Evolutionary conservation across 2,329 filamentous ascomycete species (phyloP).

Genomic region (Calonectria pseudoreteaudii): DNA sequence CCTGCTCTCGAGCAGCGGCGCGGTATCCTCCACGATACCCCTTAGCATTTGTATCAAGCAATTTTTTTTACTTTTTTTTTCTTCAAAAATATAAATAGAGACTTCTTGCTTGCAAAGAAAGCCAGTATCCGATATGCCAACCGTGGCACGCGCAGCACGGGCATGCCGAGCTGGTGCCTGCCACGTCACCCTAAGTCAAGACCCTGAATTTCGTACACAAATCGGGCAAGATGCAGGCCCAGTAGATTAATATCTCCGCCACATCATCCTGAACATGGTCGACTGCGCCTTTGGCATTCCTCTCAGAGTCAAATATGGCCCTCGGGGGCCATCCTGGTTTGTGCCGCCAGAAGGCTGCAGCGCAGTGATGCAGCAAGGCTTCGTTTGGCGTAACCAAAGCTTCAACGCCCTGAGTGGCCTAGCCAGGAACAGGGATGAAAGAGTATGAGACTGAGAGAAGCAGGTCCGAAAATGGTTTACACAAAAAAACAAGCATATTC

Average conservation of each 20-base stretch:
- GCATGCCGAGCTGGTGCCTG: background rate
- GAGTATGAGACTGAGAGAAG: conserved; percentile 2
- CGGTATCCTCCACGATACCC: conserved; percentile 58
- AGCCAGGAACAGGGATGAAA: conserved; percentile 24
- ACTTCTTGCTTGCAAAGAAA: conserved; percentile 39
- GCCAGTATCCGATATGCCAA: conserved; percentile 27
- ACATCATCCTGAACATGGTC: conserved; percentile 13
- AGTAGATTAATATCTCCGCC: conserved; percentile 17
- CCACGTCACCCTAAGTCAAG: conserved; percentile 21
- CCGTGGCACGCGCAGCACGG: conserved; percentile 10
- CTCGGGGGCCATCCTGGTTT: background rate
- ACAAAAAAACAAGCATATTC: background rate
- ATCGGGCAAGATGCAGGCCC: conserved; percentile 17
- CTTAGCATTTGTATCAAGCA: conserved; percentile 45
- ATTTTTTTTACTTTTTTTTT: conserved; percentile 43
- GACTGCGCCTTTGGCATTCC: conserved; percentile 1
- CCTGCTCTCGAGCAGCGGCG: conserved; percentile 50
- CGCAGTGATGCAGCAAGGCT: background rate
- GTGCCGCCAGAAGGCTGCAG: background rate
- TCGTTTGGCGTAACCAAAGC: conserved; percentile 1
- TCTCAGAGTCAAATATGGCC: conserved; percentile 6
- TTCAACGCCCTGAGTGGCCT: conserved; percentile 23
- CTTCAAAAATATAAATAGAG: conserved; percentile 41
- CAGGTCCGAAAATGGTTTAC: background rate
- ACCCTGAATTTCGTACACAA: conserved; percentile 23